A percentile compares a stretch with the other conserved stretches of the same genome.
phyloP scores from a whole-genome alignment of 495 filamentous ascomycete genomes.

The Aspergillus haitiensis region DNA sequence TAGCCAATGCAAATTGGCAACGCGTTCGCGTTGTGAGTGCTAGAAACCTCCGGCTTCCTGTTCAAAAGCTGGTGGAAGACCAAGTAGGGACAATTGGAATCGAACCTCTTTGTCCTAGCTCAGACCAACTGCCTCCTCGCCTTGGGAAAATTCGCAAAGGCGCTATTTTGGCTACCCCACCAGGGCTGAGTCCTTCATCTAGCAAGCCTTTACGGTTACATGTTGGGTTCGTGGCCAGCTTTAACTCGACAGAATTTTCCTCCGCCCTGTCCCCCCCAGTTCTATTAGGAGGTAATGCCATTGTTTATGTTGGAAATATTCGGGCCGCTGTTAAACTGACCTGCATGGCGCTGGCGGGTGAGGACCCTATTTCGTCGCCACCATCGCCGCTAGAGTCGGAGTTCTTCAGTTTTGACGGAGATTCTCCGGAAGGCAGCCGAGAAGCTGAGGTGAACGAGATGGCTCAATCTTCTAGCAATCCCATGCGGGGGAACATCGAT shows the following conservation, averaged over 20 bases:
- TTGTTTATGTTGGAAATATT: slow-evolving; percentile 85
- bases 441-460: slow-evolving; percentile 23
- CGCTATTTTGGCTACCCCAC: slow-evolving; percentile 70
- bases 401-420: slow-evolving; percentile 65
- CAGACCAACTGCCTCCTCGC: slow-evolving; percentile 27
- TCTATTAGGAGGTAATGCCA: slow-evolving; percentile 62
- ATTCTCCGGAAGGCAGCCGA: slow-evolving; percentile 41
- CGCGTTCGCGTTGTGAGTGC: slow-evolving; percentile 78
- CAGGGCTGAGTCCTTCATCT: slow-evolving; percentile 42
- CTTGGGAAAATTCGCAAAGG: slow-evolving; percentile 70
- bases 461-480: slow-evolving; percentile 31
- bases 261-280: slow-evolving; percentile 43
- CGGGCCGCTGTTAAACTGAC: slow-evolving; percentile 73
- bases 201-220: slow-evolving; percentile 46
- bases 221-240: slow-evolving; percentile 50
- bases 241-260: slow-evolving; percentile 44
- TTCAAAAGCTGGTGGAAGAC: slow-evolving; percentile 70
- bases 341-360: slow-evolving; percentile 46
- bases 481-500: slow-evolving; percentile 47
- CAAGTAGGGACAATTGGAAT: slow-evolving; percentile 92
- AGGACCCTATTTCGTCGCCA: slow-evolving; percentile 34
- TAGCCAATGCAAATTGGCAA: slow-evolving; percentile 61
- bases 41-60: slow-evolving; percentile 82
- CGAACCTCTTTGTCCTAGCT: slow-evolving; percentile 49
- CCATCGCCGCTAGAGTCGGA: slow-evolving; percentile 48